Conservation (phyloP, 306 rosid species). For the Prunus padus region DNA sequence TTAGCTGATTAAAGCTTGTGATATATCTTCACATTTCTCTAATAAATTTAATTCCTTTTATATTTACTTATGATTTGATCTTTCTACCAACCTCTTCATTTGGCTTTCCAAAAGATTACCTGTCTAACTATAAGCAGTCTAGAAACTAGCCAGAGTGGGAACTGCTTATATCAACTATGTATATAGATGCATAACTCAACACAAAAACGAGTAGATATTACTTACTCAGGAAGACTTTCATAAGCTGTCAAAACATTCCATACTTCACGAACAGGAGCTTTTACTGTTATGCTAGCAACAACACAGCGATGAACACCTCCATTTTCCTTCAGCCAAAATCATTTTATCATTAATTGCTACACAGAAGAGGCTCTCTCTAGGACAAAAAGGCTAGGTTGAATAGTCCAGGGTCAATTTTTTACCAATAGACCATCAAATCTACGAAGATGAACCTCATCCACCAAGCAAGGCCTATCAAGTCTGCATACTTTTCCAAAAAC, state of each 20-base stretch:
- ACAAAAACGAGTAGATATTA: slow-evolving; percentile 14
- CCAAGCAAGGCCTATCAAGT: slow-evolving; percentile 77
- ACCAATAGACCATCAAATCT: slow-evolving; percentile 98
- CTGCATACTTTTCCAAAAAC: slow-evolving; percentile 75
- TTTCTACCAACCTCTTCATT: not conserved
- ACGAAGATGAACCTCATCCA: slow-evolving; percentile 98
- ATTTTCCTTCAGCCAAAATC: slow-evolving; percentile 74
- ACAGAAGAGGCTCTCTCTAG: slow-evolving; percentile 14
- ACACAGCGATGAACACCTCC: slow-evolving; percentile 99
- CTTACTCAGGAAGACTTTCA: slow-evolving; percentile 97
- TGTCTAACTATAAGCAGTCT: not conserved
- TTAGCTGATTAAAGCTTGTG: not conserved
- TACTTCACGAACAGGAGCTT: slow-evolving; percentile 89
- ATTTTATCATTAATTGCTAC: slow-evolving; percentile 24
- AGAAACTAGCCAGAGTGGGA: not conserved
- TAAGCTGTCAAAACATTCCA: slow-evolving; percentile 85
- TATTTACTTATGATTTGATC: not conserved
- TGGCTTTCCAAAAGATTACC: not conserved
- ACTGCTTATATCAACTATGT: not conserved
- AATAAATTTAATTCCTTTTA: not conserved
- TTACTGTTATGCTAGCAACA: slow-evolving; percentile 92
- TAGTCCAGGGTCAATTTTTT: slow-evolving; percentile 30
- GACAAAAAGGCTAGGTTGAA: slow-evolving; percentile 12
- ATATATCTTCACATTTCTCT: not conserved
- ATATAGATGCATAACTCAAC: not conserved